Percentiles rank a stretch among this genome's conserved stretches.
phyloP scores from a whole-genome alignment of 106 monocot species.

The Phalaenopsis equestris region DNA sequence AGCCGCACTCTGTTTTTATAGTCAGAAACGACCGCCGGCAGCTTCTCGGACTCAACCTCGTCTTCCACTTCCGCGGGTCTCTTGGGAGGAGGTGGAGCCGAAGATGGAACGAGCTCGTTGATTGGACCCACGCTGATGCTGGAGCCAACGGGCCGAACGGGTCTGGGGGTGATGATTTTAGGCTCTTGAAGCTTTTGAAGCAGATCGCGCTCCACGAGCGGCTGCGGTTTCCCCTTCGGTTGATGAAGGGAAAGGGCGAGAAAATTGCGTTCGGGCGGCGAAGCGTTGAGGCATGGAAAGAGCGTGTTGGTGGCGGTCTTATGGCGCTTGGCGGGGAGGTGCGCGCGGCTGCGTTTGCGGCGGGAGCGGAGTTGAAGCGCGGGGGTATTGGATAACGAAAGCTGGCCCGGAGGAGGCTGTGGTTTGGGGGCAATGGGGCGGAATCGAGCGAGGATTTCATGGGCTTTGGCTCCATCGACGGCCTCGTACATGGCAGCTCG shows the following conservation, averaged over 20 bases:
- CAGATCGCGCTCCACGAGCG: slow-evolving; percentile 30
- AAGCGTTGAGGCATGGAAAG: slow-evolving; percentile 15
- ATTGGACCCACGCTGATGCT: slow-evolving; percentile 54
- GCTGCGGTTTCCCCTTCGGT: too few relatives aligned
- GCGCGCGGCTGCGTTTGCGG: slow-evolving; percentile 11
- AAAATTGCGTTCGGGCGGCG: neutral
- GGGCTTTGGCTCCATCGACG: slow-evolving; percentile 60
- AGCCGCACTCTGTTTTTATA: slow-evolving; percentile 67
- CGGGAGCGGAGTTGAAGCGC: slow-evolving; percentile 27
- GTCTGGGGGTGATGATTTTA: slow-evolving; percentile 49
- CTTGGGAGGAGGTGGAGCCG: neutral
- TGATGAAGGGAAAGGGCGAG: too few relatives aligned
- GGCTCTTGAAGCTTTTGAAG: slow-evolving; percentile 47
- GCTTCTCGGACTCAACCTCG: slow-evolving; percentile 60
- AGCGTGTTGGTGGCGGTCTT: slow-evolving; percentile 15
- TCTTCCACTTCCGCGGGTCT: slow-evolving; percentile 58
- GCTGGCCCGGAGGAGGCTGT: slow-evolving; percentile 6
- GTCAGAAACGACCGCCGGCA: slow-evolving; percentile 77
- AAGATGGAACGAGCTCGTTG: slow-evolving; percentile 5
- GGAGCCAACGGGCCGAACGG: slow-evolving; percentile 72
- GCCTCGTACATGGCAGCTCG: slow-evolving; percentile 28
- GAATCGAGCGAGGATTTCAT: slow-evolving; percentile 86
- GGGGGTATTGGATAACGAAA: slow-evolving; percentile 9
- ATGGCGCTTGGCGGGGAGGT: neutral
- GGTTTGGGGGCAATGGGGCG: slow-evolving; percentile 89